phyloP scores from a whole-genome alignment of 441 rosid genomes.

The Corymbia calophylla region DNA sequence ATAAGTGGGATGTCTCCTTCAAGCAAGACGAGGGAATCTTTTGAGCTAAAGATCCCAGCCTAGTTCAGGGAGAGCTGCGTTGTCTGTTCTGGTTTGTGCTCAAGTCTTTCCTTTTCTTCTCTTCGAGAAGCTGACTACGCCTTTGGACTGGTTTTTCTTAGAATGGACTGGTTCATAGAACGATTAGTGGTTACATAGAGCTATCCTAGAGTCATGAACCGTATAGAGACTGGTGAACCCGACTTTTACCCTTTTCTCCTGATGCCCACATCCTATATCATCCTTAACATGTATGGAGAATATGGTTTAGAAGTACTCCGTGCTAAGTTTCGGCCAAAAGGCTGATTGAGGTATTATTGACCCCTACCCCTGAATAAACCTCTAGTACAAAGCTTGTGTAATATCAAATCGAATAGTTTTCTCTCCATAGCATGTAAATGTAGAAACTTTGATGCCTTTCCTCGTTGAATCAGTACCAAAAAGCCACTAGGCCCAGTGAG shows the following conservation, averaged over 20 bases:
- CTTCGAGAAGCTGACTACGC: background rate
- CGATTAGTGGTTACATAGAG: background rate
- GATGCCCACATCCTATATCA: background rate
- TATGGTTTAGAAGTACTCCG: background rate
- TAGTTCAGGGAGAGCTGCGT: background rate
- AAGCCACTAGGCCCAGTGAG: background rate
- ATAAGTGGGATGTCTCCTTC: background rate
- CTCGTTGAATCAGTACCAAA: background rate
- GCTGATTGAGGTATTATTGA: background rate
- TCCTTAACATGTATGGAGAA: background rate
- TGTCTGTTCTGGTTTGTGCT: background rate
- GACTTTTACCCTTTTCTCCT: background rate
- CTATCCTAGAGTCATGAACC: background rate
- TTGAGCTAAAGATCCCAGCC: background rate
- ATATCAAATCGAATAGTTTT: background rate
- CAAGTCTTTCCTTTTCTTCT: background rate
- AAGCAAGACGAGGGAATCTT: background rate
- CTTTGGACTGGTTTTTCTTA: background rate
- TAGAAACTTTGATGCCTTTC: background rate
- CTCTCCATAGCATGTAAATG: background rate
- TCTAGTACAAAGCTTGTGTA: background rate
- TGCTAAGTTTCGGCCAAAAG: background rate
- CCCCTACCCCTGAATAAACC: background rate
- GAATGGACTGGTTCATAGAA: background rate
- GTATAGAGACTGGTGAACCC: background rate